These are phyloP conservation scores for Talaromyces rugulosus DNA, from an alignment of 2,329 filamentous ascomycete genomes.

Conservation along the genomic window DNA sequence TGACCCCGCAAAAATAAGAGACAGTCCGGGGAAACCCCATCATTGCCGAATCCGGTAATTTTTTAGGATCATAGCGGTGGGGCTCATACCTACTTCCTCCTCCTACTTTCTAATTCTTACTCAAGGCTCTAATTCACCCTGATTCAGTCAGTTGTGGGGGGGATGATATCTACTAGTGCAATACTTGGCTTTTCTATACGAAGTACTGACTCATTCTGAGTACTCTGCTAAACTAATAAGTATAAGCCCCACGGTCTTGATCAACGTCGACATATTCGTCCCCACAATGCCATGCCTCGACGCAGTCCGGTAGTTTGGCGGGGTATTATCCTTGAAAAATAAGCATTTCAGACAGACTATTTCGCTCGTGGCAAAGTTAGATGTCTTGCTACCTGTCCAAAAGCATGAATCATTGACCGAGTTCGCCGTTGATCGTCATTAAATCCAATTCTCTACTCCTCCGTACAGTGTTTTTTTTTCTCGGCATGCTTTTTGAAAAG, in stretches of 20 bases:
- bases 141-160: no score
- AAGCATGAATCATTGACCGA: no score
- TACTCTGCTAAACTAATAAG: no score
- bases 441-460: neutral
- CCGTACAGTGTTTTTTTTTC: neutral
- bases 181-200: neutral
- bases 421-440: neutral
- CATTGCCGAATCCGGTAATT: neutral
- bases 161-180: no score
- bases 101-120: neutral
- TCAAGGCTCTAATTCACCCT: no score
- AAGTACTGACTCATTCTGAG: neutral
- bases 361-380: neutral
- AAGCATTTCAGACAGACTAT: neutral
- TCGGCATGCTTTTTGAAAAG: slow-evolving; percentile 7
- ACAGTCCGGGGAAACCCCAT: neutral
- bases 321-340: neutral
- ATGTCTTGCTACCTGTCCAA: neutral
- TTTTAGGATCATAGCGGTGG: neutral
- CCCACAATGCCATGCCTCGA: neutral
- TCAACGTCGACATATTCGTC: neutral
- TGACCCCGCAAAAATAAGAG: neutral
- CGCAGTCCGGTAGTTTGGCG: neutral
- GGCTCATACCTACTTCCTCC: neutral
- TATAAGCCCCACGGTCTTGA: neutral